A percentile compares a stretch with the other conserved stretches of the same genome.
Conservation (phyloP, 2,329 filamentous ascomycete species). For the Epichloe sibirici region DNA sequence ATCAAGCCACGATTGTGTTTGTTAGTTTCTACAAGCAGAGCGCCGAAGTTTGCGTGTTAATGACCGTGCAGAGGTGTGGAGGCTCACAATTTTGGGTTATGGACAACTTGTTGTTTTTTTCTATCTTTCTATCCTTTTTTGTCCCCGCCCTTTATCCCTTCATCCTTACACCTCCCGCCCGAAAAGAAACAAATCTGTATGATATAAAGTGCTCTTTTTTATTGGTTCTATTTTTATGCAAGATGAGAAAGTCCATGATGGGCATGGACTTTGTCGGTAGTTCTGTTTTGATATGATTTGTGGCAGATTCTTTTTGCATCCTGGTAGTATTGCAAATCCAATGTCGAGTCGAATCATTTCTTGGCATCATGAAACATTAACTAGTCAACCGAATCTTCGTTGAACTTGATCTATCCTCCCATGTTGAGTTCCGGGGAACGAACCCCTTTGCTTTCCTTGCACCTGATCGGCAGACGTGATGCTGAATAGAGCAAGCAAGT, state of each 20-base stretch:
- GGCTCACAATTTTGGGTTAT: conserved; percentile 1
- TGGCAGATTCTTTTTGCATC: background rate
- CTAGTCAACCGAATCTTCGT: too few species aligned
- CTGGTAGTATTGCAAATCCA: background rate
- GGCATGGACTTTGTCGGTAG: conserved; percentile 6
- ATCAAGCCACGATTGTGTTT: background rate
- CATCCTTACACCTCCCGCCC: background rate
- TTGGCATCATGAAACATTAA: too few species aligned
- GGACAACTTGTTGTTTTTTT: background rate
- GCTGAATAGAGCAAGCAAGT: too few species aligned
- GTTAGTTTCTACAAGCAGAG: background rate
- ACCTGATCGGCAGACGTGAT: too few species aligned
- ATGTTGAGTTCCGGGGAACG: too few species aligned
- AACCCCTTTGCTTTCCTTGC: too few species aligned
- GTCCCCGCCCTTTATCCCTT: background rate
- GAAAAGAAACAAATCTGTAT: background rate
- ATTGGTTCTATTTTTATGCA: background rate
- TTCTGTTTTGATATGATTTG: conserved; percentile 3
- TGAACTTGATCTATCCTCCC: too few species aligned
- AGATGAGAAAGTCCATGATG: background rate
- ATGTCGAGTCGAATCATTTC: too few species aligned
- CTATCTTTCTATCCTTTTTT: background rate
- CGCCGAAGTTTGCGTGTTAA: background rate
- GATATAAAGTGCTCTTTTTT: background rate
- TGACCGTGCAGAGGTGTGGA: conserved; percentile 6